These are phyloP conservation scores for Syncephalastrum sp. DNA, from an alignment of 371 early-diverging fungal genomes.

Conservation along the genomic window DNA sequence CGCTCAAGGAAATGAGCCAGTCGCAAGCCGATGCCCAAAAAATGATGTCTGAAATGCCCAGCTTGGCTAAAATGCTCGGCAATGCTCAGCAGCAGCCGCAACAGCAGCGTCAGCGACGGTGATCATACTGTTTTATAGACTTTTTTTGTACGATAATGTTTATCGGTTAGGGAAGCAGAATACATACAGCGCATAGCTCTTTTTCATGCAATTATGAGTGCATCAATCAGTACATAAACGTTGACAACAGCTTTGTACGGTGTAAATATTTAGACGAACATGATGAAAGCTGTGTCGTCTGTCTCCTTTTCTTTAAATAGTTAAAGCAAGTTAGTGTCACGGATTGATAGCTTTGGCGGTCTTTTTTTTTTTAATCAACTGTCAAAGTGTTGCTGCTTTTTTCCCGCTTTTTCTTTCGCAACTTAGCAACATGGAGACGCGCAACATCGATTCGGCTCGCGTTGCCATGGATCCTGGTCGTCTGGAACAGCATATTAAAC, in stretches of 20 bases:
- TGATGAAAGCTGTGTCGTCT: no score
- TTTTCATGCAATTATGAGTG: no score
- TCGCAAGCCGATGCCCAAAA: constrained; percentile 42
- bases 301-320: no score
- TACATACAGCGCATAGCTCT: no score
- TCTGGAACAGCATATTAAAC: constrained; percentile 49
- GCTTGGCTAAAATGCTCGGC: constrained; percentile 36
- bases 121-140: constrained; percentile 2
- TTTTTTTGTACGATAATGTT: no score
- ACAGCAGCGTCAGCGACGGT: constrained; percentile 11
- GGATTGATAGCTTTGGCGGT: background rate
- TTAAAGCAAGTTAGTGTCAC: no score
- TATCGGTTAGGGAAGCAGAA: no score
- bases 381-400: background rate
- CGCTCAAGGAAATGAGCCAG: constrained; percentile 34
- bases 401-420: background rate
- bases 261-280: no score
- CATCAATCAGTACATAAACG: background rate
- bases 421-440: background rate
- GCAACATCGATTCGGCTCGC: constrained; percentile 26
- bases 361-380: constrained; percentile 8
- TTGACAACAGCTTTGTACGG: no score
- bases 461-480: constrained; percentile 33
- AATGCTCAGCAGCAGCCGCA: constrained; percentile 13
- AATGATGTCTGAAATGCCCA: constrained; percentile 39